Evolutionary conservation across 2,329 filamentous ascomycete species (phyloP), one percentile per base, ranked within the genome.

Genomic region (Seiridium unicorne): DNA sequence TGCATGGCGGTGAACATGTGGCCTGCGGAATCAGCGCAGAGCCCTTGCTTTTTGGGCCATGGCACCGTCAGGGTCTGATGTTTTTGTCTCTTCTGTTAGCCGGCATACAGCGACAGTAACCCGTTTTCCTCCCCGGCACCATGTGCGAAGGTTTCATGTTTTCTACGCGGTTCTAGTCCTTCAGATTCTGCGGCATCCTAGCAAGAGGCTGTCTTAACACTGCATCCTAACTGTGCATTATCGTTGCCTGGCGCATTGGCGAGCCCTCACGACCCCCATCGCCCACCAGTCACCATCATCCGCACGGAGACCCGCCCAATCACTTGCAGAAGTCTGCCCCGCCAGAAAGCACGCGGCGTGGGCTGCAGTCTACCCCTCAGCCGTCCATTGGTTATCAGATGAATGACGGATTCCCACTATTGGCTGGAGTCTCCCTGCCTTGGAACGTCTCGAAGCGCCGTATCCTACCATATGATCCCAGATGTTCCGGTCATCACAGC

Each of bases 391-490:
- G 18, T 26, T 40, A 13, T 40, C 38, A 51, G 54, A 60, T 44
- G 60, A 57, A 42, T 44, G 13, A 42, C 10, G 61, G 65, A 58
- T 62, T 32, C 5, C 61, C 51, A 35, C 49, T 53, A 68, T 68
- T 68, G 64, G 66, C 9, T 51, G 58, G 44, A 38, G 36, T 59
- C 63, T 62, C 64, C 60, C 32, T 51, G 38, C 32, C 32, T 57
- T 18, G 34, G 55, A 51, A 51, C 62, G 57, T 61, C 53, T 62
- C 58, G 62, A 68, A 68, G 66, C 66, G 66, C 66, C 56, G 51
- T 66, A 68, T 63, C 63, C 65, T 63, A 61, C 65, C 59, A 58
- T 18, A 32, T 44, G 55, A 46, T 49, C 55, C 46, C 40, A 57
- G 49, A 53, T 53, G 49, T 35, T 53, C 49, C 38, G 13, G 40